Percentiles rank a stretch among this genome's conserved stretches.
These are phyloP conservation scores for Pistacia atlantica DNA, from an alignment of 345 rosid genomes.

Conservation along the genomic window DNA sequence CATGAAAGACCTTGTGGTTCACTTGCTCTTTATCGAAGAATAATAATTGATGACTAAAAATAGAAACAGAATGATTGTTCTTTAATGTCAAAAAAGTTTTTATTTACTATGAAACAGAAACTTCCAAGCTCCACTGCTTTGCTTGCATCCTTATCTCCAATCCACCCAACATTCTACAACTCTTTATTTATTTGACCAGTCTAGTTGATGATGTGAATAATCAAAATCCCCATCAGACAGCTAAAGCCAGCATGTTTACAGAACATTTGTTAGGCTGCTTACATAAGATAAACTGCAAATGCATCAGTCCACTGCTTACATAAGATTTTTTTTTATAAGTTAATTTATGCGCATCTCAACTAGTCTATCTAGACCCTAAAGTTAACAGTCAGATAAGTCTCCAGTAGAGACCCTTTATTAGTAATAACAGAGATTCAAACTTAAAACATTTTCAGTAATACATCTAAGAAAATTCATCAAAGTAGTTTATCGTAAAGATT, in stretches of 20 bases:
- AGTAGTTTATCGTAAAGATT: too few relatives aligned
- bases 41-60: neutral
- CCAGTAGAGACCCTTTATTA: too few relatives aligned
- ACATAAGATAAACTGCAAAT: neutral
- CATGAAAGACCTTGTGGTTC: neutral
- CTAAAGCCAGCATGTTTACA: neutral
- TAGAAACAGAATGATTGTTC: neutral
- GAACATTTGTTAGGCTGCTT: conserved; percentile 6
- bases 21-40: too few relatives aligned
- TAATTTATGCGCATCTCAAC: too few relatives aligned
- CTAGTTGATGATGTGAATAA: neutral
- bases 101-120: neutral
- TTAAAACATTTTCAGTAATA: too few relatives aligned
- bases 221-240: neutral
- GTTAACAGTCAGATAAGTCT: too few relatives aligned
- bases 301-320: too few relatives aligned
- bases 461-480: too few relatives aligned
- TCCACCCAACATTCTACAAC: neutral
- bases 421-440: too few relatives aligned
- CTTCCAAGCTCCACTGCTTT: neutral
- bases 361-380: too few relatives aligned
- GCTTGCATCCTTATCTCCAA: conserved; percentile 13
- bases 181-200: neutral
- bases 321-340: too few relatives aligned
- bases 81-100: too few relatives aligned